Base-by-base conservation (phyloP, 768 basidiomycete genomes). In the Leucocoprinus sp. region DNA sequence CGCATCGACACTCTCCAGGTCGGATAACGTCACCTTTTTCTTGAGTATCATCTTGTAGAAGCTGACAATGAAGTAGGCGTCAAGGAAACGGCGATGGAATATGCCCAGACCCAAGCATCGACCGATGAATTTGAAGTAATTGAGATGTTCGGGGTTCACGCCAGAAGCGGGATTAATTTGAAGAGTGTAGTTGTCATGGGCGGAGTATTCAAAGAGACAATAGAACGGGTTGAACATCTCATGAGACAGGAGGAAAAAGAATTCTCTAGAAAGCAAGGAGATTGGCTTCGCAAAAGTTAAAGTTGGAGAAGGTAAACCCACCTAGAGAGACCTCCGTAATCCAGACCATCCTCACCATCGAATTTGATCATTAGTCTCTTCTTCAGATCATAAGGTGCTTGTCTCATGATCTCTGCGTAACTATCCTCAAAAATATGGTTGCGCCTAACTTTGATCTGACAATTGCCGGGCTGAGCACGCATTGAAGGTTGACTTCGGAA, bases 221-320 rank as follows among this genome's bases (percentile, higher is more conserved):
- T 99, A 98, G 76, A 99, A 98, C 18, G 96, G 96, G 65, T 98
- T 96, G 75, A 99, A 98, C 96, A 99, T 98, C 67, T 98, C 96
- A 63, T 99, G 96, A 26, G 95, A 98, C 38, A 99, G 76, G 48
- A 99, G 70, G 86, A 98, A 99, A 77, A 99, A 99, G 75, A 98
- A 99, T 68, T 99, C 96, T 72, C 93, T 95, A 65, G 48, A 41
- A 27, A 18, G 8, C 34, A 40, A 38, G 24, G 21, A 35, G 15
- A 50, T 34, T 31, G 19, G 24, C 27, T 12, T 18, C 5, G 7
- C 9, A 34, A 15, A 37, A 33, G 35, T 50, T 2, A 38, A 45
- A 48, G 19, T 24, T n/a, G n/a, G n/a, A n/a, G n/a, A n/a, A n/a
- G n/a, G 5, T 42, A 34, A 34, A 65, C 78, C 28, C 55, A 92